Evolutionary conservation across 495 filamentous ascomycete species (phyloP).

Genomic region (Hypomontagnella monticulosa): DNA sequence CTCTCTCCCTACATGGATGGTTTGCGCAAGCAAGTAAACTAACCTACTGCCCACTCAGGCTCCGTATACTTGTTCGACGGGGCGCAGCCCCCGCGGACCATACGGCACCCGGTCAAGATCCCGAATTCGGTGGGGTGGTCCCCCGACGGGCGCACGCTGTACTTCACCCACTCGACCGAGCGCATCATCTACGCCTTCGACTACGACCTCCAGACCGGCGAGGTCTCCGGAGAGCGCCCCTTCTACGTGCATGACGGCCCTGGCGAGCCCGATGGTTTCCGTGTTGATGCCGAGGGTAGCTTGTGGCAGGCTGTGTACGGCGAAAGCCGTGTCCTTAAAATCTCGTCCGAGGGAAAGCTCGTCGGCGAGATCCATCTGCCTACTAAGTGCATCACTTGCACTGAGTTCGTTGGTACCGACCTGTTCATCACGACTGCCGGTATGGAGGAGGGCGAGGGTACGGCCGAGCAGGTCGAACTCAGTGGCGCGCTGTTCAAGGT

Average conservation of each 20-base stretch:
- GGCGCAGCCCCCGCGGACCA: slow-evolving; percentile 29
- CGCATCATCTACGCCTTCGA: slow-evolving; percentile 78
- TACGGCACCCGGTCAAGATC: slow-evolving; percentile 67
- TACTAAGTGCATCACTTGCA: slow-evolving; percentile 75
- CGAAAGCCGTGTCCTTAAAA: slow-evolving; percentile 71
- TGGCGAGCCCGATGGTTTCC: slow-evolving; percentile 78
- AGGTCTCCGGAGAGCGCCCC: slow-evolving; percentile 71
- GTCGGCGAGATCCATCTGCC: slow-evolving; percentile 73
- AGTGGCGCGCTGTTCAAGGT: slow-evolving; percentile 74
- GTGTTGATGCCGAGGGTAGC: slow-evolving; percentile 75
- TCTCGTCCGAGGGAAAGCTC: slow-evolving; percentile 70
- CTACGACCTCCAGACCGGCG: slow-evolving; percentile 70
- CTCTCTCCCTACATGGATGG: too few relatives aligned
- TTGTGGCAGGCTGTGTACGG: slow-evolving; percentile 84
- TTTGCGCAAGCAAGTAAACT: too few relatives aligned
- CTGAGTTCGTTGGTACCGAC: slow-evolving; percentile 76
- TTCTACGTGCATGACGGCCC: slow-evolving; percentile 70
- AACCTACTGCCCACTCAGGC: slow-evolving; percentile 38
- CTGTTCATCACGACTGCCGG: slow-evolving; percentile 78
- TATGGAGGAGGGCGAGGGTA: slow-evolving; percentile 64
- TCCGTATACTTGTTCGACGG: slow-evolving; percentile 52
- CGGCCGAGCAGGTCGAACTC: slow-evolving; percentile 67
- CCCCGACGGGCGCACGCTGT: slow-evolving; percentile 76
- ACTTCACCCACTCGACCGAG: slow-evolving; percentile 82
- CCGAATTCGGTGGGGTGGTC: slow-evolving; percentile 87